These are phyloP conservation scores for Tuber brumale DNA, from an alignment of 495 filamentous ascomycete species.

Conservation along the genomic window DNA sequence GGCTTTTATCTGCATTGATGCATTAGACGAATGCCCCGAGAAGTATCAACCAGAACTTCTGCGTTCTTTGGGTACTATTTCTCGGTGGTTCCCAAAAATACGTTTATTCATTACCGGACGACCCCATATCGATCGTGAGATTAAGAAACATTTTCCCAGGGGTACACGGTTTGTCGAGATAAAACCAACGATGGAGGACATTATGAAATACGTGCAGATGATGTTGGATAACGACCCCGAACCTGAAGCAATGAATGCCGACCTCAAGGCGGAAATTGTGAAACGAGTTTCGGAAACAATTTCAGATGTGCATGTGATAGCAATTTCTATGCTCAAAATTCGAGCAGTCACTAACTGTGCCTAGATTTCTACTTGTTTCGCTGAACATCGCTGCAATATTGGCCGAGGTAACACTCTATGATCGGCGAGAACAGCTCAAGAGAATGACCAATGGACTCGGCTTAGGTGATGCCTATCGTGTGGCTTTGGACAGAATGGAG, in stretches of 20 bases:
- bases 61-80: not conserved
- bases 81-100: not conserved
- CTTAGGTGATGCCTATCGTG: not conserved
- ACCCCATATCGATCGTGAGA: not conserved
- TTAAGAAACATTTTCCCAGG: not conserved
- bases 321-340: no score
- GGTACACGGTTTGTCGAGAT: not conserved
- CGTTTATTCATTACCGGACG: not conserved
- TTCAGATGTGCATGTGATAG: no score
- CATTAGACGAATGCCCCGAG: not conserved
- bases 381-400: no score
- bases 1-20: not conserved
- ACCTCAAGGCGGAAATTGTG: not conserved
- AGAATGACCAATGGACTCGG: not conserved
- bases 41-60: not conserved
- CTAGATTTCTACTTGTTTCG: no score
- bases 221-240: not conserved
- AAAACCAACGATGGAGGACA: not conserved
- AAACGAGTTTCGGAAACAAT: no score
- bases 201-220: not conserved
- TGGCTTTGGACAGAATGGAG: not conserved
- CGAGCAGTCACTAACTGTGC: no score
- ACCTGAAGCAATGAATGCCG: not conserved
- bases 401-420: not conserved
- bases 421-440: not conserved